Conservation (phyloP, 1,139 yeast species). For the Taphrina populina region DNA sequence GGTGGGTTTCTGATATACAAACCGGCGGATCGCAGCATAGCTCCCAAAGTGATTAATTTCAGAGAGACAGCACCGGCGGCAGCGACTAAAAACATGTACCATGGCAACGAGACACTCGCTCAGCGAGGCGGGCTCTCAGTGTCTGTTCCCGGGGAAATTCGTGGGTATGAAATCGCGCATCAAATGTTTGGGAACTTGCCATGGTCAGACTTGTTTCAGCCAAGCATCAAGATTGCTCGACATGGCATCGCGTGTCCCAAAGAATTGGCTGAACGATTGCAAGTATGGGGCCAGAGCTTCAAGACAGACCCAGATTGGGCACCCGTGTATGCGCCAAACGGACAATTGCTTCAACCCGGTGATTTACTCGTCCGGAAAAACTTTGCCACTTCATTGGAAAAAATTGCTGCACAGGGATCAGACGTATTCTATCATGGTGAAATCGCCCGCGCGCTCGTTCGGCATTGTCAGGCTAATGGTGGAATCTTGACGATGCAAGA, state of each 20-base stretch:
- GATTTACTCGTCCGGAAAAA: slow-evolving; percentile 60
- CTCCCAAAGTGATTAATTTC: slow-evolving; percentile 63
- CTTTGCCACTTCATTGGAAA: slow-evolving; percentile 64
- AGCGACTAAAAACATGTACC: slow-evolving; percentile 67
- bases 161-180: slow-evolving; percentile 68
- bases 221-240: slow-evolving; percentile 67
- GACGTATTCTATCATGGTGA: slow-evolving; percentile 74
- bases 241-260: slow-evolving; percentile 64
- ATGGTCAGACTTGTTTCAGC: slow-evolving; percentile 74
- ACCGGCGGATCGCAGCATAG: background rate
- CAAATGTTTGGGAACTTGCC: slow-evolving; percentile 58
- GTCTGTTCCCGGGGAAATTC: slow-evolving; percentile 86
- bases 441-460: slow-evolving; percentile 59
- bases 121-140: slow-evolving; percentile 80
- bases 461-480: slow-evolving; percentile 51
- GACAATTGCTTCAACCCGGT: slow-evolving; percentile 52
- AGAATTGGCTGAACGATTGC: slow-evolving; percentile 51
- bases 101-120: slow-evolving; percentile 52
- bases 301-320: slow-evolving; percentile 26
- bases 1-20: slow-evolving; percentile 40
- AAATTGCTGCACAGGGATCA: slow-evolving; percentile 72
- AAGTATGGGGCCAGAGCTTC: slow-evolving; percentile 20
- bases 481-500: slow-evolving; percentile 66
- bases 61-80: slow-evolving; percentile 78
- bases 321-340: slow-evolving; percentile 39